Conservation (phyloP, 164 flowering plant genomes). For the Cinnamomum micranthum region DNA sequence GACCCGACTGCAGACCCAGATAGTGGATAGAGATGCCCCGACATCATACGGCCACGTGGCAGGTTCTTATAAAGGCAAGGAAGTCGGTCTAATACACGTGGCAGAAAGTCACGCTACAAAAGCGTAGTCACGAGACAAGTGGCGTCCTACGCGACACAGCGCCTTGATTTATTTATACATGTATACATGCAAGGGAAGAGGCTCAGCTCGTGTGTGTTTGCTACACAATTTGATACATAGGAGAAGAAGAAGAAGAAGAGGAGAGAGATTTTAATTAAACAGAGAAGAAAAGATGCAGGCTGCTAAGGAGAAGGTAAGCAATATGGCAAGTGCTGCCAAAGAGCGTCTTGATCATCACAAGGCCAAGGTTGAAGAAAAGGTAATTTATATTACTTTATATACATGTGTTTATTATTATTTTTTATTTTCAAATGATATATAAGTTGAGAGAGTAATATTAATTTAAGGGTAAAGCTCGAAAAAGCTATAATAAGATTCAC, state of each 20-base stretch:
- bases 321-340: constrained; percentile 53
- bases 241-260: neutral
- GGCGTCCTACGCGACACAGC: neutral
- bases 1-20: no score
- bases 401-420: neutral
- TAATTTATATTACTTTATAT: constrained; percentile 7
- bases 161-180: neutral
- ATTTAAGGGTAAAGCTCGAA: no score
- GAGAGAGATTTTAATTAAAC: no score
- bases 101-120: neutral
- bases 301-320: constrained; percentile 56
- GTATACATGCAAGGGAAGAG: neutral
- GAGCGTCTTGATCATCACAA: constrained; percentile 33
- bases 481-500: no score
- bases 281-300: constrained; percentile 35
- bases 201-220: neutral
- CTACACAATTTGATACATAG: neutral
- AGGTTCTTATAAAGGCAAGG: neutral
- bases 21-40: no score
- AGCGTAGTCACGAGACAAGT: neutral
- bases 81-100: neutral
- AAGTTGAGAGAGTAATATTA: no score
- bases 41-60: neutral
- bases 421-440: no score
- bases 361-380: constrained; percentile 68